Base-by-base conservation (phyloP, 352 stramenopile species). In the Pythium aristosporum region DNA sequence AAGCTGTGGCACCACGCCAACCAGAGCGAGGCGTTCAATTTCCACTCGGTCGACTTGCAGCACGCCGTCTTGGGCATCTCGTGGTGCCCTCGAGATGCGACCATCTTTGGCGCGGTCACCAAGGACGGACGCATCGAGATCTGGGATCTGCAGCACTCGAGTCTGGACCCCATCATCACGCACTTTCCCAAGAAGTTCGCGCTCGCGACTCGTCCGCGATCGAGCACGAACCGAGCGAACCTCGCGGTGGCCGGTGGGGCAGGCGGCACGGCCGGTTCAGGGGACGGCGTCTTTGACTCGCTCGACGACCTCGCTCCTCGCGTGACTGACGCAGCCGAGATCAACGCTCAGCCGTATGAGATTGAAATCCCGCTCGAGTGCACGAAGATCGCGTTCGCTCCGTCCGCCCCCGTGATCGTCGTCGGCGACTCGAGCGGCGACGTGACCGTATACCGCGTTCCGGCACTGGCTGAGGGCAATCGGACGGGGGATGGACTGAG, bases 91-190 rank as follows among this genome's bases (percentile, higher is more conserved):
- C 84, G 73, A 37, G 74, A 88, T 64, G 72, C 87, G 23, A 96
- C 80, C 9, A 77, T 97, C 11, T 96, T 97, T 63, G 89, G 81
- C 18, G 82, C 77, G 0, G 91, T 96, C 12, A 82, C 86, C 0
- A 89, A 95, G 57, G 91, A 97, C 63, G 92, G 91, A n/a, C 81
- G 89, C 21, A 88, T 98, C 32, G 86, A 97, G 62, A 87, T 98
- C 44, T 98, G 91, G 91, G 88, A 97, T 61, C 70, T 97, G n/a
- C 68, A 73, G 8, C 75, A 90, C 39, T 96, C 83, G 11, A 90
- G 75, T 23, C 68, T 97, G 0, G 89, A 97, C 51, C 91, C 91
- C 0, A 85, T 93, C 20, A 78, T 94, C 37, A 87, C 78, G 13
- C 75, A 88, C 61, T 90, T 88, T 49, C 83, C 81, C 2, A 90